A percentile compares a stretch with the other conserved stretches of the same genome.
phyloP scores from a whole-genome alignment of 768 basidiomycete genomes.

The Tylopilus subfusipes region DNA sequence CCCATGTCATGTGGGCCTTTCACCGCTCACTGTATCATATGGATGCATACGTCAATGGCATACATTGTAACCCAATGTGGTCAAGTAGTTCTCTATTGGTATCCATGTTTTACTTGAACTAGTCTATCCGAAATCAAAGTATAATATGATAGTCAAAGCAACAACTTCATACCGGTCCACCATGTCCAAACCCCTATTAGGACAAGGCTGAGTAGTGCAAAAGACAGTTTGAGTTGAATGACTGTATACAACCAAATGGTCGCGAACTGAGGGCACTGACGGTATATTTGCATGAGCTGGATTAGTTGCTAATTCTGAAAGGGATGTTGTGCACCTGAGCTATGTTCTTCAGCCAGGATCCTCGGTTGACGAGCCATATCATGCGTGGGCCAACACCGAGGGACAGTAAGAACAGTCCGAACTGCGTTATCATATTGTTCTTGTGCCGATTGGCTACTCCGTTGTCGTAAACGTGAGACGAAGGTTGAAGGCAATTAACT shows the following conservation, averaged over 20 bases:
- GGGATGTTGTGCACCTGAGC: slow-evolving; percentile 51
- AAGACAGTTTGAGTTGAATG: slow-evolving; percentile 62
- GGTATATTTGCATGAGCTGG: slow-evolving; percentile 1
- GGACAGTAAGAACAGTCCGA: slow-evolving; percentile 56
- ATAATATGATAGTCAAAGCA: slow-evolving; percentile 20
- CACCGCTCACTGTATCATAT: background rate
- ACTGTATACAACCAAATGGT: slow-evolving; percentile 78
- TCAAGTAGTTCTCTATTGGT: background rate
- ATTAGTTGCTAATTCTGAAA: background rate
- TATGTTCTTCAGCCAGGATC: slow-evolving; percentile 71
- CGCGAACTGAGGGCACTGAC: slow-evolving; percentile 70
- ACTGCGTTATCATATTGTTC: slow-evolving; percentile 47
- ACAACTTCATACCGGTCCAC: slow-evolving; percentile 57
- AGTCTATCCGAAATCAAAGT: background rate
- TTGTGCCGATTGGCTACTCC: slow-evolving; percentile 61
- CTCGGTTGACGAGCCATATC: slow-evolving; percentile 66
- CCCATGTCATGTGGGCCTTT: slow-evolving; percentile 1
- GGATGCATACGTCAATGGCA: slow-evolving; percentile 2
- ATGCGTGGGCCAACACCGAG: slow-evolving; percentile 57
- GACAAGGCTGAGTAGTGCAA: slow-evolving; percentile 54
- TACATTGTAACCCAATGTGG: slow-evolving; percentile 8
- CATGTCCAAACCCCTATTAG: slow-evolving; percentile 55
- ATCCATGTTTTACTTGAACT: background rate
- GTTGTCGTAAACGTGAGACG: background rate
- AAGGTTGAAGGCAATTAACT: slow-evolving; percentile 1